phyloP scores from a whole-genome alignment of 2,329 filamentous ascomycete species.

The Alternaria brassicae region DNA sequence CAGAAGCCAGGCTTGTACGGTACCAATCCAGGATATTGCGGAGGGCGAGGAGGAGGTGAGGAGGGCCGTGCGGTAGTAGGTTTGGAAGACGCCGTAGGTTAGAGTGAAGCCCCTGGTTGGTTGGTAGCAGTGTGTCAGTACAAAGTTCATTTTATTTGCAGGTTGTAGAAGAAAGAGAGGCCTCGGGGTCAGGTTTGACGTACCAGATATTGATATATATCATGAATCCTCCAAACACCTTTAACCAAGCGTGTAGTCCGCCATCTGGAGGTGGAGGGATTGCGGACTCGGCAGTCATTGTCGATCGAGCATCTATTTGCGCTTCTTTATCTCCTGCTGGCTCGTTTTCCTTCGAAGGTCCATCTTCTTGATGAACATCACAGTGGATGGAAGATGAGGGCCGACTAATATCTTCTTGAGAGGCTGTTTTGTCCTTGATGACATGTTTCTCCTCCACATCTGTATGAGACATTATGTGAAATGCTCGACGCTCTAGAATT shows the following conservation, averaged over 20 bases:
- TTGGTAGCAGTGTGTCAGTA: neutral
- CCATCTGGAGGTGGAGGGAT: constrained; percentile 48
- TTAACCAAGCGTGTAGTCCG: constrained; percentile 49
- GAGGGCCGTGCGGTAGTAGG: constrained; percentile 54
- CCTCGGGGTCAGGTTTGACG: neutral
- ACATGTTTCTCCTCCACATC: constrained; percentile 26
- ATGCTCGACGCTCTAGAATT: neutral
- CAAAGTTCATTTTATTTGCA: no score
- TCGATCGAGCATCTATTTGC: constrained; percentile 29
- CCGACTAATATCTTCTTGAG: constrained; percentile 25
- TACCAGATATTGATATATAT: constrained; percentile 52
- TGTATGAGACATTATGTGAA: constrained; percentile 21
- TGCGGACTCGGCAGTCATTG: constrained; percentile 30
- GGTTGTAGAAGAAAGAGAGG: no score
- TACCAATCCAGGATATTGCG: constrained; percentile 57
- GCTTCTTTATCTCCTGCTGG: constrained; percentile 23
- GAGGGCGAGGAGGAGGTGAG: constrained; percentile 46
- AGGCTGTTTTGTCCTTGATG: constrained; percentile 17
- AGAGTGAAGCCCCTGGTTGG: constrained; percentile 51
- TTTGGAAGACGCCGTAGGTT: constrained; percentile 54
- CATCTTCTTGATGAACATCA: neutral
- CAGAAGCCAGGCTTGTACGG: constrained; percentile 56
- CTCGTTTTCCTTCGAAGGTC: constrained; percentile 7
- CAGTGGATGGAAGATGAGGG: constrained; percentile 16
- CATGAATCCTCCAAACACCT: constrained; percentile 49